Conservation (phyloP, 805 yeast species). For the Candida methanosorbosa region DNA sequence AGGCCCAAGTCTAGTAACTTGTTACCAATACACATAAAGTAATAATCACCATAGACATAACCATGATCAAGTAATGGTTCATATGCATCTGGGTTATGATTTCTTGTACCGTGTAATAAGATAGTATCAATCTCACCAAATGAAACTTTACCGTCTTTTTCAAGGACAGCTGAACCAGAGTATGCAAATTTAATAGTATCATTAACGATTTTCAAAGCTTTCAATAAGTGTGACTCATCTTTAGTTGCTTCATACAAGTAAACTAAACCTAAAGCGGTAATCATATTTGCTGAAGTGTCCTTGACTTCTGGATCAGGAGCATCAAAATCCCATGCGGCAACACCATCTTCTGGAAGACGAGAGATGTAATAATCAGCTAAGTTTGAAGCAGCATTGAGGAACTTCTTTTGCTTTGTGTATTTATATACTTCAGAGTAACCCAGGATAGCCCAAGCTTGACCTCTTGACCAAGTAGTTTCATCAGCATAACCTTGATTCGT, state of each 20-base stretch:
- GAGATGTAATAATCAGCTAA: conserved; percentile 16
- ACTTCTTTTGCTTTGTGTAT: conserved; percentile 17
- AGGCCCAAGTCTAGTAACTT: conserved; percentile 18
- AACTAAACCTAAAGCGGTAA: conserved; percentile 20
- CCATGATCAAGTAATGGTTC: conserved; percentile 15
- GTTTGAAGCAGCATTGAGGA: conserved; percentile 18
- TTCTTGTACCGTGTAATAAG: conserved; percentile 17
- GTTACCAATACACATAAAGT: conserved; percentile 21
- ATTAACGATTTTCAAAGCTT: conserved; percentile 11
- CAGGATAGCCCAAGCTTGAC: conserved; percentile 25
- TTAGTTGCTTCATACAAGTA: conserved; percentile 12
- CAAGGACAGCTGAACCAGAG: neutral
- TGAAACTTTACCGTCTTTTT: conserved; percentile 5
- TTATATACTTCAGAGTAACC: conserved; percentile 19
- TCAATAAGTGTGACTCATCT: conserved; percentile 6
- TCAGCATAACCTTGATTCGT: conserved; percentile 22
- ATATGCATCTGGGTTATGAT: conserved; percentile 16
- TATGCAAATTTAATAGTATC: conserved; percentile 8
- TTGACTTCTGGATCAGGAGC: conserved; percentile 16
- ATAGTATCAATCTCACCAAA: conserved; percentile 16
- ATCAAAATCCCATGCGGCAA: conserved; percentile 20
- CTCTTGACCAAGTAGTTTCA: conserved; percentile 23
- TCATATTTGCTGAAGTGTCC: conserved; percentile 23
- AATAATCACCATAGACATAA: conserved; percentile 24
- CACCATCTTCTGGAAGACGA: conserved; percentile 18